Conservation (phyloP, 2,329 filamentous ascomycete species). For the Xylariaceae sp. region DNA sequence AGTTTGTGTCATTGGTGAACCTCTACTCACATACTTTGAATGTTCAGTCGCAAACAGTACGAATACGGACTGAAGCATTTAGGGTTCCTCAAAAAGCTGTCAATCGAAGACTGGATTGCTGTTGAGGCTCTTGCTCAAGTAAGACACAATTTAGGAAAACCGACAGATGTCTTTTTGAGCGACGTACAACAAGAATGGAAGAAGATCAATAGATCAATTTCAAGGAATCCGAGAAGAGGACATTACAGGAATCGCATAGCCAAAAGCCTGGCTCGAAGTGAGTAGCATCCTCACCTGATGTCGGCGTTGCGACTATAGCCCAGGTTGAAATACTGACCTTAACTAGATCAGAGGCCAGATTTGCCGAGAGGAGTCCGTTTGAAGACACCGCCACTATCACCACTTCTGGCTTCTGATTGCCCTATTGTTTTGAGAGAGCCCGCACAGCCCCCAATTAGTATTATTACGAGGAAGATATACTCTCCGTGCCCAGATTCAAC, state of each 20-base stretch:
- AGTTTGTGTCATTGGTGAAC: too few species aligned
- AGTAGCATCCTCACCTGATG: not conserved
- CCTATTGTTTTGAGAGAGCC: not conserved
- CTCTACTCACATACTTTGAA: too few species aligned
- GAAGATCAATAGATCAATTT: not conserved
- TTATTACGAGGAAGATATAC: too few species aligned
- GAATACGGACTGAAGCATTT: conserved; percentile 1
- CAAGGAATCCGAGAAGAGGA: not conserved
- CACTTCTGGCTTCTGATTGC: too few species aligned
- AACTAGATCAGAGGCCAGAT: conserved; percentile 4
- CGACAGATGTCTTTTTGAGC: conserved; percentile 1
- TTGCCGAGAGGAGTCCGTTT: not conserved
- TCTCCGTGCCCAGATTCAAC: too few species aligned
- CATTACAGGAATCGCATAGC: not conserved
- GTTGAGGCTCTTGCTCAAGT: not conserved
- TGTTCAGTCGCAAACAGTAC: too few species aligned
- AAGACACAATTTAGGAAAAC: conserved; percentile 2
- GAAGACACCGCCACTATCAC: conserved; percentile 1
- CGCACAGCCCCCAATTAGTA: not conserved
- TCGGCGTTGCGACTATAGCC: too few species aligned
- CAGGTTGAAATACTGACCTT: too few species aligned
- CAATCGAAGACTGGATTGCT: not conserved
- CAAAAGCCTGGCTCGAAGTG: too few species aligned
- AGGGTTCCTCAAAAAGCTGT: conserved; percentile 1
- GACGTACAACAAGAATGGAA: not conserved